Percentiles rank a stretch among this genome's conserved stretches.
These are phyloP conservation scores for Shiraia sp. DNA, from an alignment of 2,329 filamentous ascomycete genomes.

Conservation along the genomic window DNA sequence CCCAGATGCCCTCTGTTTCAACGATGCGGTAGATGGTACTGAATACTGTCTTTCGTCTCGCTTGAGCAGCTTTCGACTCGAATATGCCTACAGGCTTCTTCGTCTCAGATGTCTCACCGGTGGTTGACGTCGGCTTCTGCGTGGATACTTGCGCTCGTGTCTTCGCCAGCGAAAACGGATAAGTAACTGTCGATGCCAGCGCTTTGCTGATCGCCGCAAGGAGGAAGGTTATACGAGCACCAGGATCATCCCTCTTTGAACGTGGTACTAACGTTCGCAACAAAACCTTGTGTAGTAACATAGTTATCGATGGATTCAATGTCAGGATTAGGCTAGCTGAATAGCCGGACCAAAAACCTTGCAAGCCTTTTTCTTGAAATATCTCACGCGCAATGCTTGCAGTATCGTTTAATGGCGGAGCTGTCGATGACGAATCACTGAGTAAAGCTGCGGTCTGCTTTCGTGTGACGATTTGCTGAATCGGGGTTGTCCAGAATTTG, in stretches of 20 bases:
- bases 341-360: slow-evolving; percentile 87
- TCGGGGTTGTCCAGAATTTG: slow-evolving; percentile 76
- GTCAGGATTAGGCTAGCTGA: slow-evolving; percentile 78
- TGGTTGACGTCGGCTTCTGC: slow-evolving; percentile 35
- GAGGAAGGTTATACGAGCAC: slow-evolving; percentile 62
- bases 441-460: slow-evolving; percentile 71
- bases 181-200: slow-evolving; percentile 74
- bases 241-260: slow-evolving; percentile 57
- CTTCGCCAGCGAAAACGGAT: slow-evolving; percentile 86
- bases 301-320: slow-evolving; percentile 83
- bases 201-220: slow-evolving; percentile 79
- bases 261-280: slow-evolving; percentile 63
- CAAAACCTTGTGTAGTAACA: slow-evolving; percentile 77
- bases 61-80: slow-evolving; percentile 24
- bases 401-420: slow-evolving; percentile 42
- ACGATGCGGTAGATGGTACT: slow-evolving; percentile 62
- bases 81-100: slow-evolving; percentile 28
- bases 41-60: slow-evolving; percentile 60
- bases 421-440: slow-evolving; percentile 38
- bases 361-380: slow-evolving; percentile 67
- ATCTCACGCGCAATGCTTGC: slow-evolving; percentile 68
- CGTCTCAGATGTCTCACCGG: slow-evolving; percentile 32
- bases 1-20: slow-evolving; percentile 66
- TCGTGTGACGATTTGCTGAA: slow-evolving; percentile 79
- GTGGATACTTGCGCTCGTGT: slow-evolving; percentile 70